Base-by-base conservation (phyloP, 1,284 basidiomycete species). In the Rhizopogon parksii region DNA sequence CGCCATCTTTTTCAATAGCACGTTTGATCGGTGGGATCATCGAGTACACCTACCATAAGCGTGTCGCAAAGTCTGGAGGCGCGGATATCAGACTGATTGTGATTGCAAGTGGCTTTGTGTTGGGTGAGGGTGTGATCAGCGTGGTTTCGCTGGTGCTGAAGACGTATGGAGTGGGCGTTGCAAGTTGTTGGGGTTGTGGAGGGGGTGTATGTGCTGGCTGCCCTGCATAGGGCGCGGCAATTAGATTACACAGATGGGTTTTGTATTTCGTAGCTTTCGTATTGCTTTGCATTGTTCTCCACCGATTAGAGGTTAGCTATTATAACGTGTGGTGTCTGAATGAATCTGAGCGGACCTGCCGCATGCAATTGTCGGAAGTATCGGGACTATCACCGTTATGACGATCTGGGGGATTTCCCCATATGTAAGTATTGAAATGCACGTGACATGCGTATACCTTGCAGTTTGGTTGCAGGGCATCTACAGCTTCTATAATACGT, bases 1-100 rank as follows among this genome's bases (percentile, higher is more conserved):
- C 94, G 1, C 95, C 95, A 3, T 91, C 90, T 6, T 98, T 98
- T 71, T 92, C 91, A 4, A 78, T 98, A 48, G 93, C 95, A 1
- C 82, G 95, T 45, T 75, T 98, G 25, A 77, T 96, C 45, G 95
- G 95, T 35, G 95, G 95, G 2, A 64, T 91, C 57, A 71, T 90
- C 57, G 91, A 94, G 56, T 81, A 86, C 65, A 66, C 79, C 52
- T 83, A 85, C 68, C 75, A 81, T 63, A 76, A 71, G 24, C 72
- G 74, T 34, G 68, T 73, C 57, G 70, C 71, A 25, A 73, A 70
- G 55, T 74, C 76, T 51, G 69, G 69, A 14, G 74, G 69, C 46
- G 61, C 73, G 43, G 85, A 82, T 61, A 93, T 88, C 56, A 78
- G 77, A 45, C 74, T 95, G 46, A 88, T 98, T 59, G 83, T 98